Conservation (phyloP, 2,329 filamentous ascomycete genomes). For the Phialophora verrucosa region DNA sequence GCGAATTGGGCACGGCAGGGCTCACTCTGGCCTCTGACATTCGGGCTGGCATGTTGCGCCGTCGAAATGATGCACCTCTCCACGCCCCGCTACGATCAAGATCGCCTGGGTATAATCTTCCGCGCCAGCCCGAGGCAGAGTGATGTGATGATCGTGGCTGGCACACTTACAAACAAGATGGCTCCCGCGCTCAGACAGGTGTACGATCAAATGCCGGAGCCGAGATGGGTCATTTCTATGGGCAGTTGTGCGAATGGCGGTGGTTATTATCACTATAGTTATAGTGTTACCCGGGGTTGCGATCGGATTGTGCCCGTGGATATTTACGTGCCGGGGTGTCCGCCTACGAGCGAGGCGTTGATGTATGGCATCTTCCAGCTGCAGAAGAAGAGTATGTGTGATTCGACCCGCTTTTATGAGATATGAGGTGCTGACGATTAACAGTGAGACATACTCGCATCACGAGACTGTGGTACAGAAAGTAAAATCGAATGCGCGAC, state of each 20-base stretch:
- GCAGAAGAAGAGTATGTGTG: slow-evolving; percentile 67
- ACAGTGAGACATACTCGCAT: slow-evolving; percentile 54
- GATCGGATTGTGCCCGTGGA: slow-evolving; percentile 80
- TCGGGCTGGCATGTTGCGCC: slow-evolving; percentile 86
- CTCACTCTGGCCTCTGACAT: slow-evolving; percentile 87
- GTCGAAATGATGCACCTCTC: slow-evolving; percentile 93
- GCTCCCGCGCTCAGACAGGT: slow-evolving; percentile 86
- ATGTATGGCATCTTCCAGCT: slow-evolving; percentile 72
- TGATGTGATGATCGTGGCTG: slow-evolving; percentile 92
- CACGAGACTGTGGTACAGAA: slow-evolving; percentile 62
- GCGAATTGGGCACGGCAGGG: slow-evolving; percentile 84
- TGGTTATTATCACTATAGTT: slow-evolving; percentile 87
- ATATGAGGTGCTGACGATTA: slow-evolving; percentile 15
- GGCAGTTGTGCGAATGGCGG: slow-evolving; percentile 84
- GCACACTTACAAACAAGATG: slow-evolving; percentile 96
- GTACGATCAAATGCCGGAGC: slow-evolving; percentile 95
- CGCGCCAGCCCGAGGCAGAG: slow-evolving; percentile 84
- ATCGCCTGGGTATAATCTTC: slow-evolving; percentile 88
- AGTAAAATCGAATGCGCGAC: slow-evolving; percentile 41
- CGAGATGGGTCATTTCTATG: slow-evolving; percentile 85
- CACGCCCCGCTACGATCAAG: slow-evolving; percentile 86
- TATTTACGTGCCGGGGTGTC: slow-evolving; percentile 77
- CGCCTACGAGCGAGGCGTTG: slow-evolving; percentile 59
- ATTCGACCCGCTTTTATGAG: not conserved
- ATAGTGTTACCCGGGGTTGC: slow-evolving; percentile 75